Evolutionary conservation across 148 eudicot genomes (phyloP).

Genomic region (Cornus suecica): DNA sequence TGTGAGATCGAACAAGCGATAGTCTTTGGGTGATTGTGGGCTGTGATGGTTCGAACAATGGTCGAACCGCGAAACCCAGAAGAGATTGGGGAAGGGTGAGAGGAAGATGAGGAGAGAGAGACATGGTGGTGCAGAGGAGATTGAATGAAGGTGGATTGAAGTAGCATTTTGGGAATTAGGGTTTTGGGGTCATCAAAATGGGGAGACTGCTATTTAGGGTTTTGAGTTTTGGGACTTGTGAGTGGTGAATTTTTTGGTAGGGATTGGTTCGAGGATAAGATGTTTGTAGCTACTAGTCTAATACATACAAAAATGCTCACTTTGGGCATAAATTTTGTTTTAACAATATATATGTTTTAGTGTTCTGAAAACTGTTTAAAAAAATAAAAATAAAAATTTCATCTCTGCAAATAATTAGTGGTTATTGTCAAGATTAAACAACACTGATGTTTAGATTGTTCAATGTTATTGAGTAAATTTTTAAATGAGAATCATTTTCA

Average conservation of each 20-base stretch:
- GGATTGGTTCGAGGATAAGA: background rate
- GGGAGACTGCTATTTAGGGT: background rate
- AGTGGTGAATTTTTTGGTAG: background rate
- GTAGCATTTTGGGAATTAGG: conserved; percentile 45
- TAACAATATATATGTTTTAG: too few relatives aligned
- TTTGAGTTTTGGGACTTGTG: conserved; percentile 9
- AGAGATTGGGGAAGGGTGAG: conserved; percentile 34
- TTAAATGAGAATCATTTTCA: too few relatives aligned
- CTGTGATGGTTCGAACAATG: conserved; percentile 14
- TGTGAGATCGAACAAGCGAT: conserved; percentile 37
- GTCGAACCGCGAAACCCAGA: conserved; percentile 38
- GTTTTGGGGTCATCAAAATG: conserved; percentile 18
- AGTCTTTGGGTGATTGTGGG: conserved; percentile 12
- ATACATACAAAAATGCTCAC: background rate
- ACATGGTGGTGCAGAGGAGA: conserved; percentile 20
- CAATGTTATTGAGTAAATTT: too few relatives aligned
- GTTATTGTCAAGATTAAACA: too few relatives aligned
- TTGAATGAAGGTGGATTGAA: conserved; percentile 42
- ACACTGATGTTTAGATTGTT: too few relatives aligned
- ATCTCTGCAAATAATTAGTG: too few relatives aligned
- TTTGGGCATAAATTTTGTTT: too few relatives aligned
- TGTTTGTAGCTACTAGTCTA: background rate
- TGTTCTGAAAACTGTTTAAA: too few relatives aligned
- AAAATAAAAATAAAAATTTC: too few relatives aligned
- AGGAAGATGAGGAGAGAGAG: conserved; percentile 17